phyloP scores from a whole-genome alignment of 441 rosid genomes.

The Cnidoscolus chayamansa region DNA sequence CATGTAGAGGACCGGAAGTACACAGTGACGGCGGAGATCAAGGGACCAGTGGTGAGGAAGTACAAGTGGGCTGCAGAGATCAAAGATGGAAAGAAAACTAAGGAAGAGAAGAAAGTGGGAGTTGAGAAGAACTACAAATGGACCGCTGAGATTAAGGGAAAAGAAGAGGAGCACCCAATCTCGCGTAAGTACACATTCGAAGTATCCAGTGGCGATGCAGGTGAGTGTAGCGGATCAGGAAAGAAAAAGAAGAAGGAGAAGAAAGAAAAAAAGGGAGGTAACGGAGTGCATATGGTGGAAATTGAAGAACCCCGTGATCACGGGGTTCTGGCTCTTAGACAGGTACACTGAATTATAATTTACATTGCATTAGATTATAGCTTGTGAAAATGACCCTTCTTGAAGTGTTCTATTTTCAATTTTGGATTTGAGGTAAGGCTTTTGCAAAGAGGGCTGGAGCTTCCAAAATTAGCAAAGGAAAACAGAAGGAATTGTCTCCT shows the following conservation, averaged over 20 bases:
- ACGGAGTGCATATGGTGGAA: conserved; percentile 52
- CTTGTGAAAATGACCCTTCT: conserved; percentile 1
- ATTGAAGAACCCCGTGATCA: conserved; percentile 58
- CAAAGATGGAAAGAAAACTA: conserved; percentile 41
- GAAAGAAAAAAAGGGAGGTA: conserved; percentile 35
- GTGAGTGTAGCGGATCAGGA: conserved; percentile 36
- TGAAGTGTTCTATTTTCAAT: not conserved
- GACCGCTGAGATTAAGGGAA: conserved; percentile 70
- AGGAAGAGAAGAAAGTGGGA: conserved; percentile 33
- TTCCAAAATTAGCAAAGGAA: conserved; percentile 53
- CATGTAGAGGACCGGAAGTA: conserved; percentile 58
- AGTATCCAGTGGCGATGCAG: conserved; percentile 45
- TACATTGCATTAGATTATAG: not conserved
- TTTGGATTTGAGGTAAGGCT: conserved; percentile 49
- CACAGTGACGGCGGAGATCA: conserved; percentile 68
- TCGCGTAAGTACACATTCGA: conserved; percentile 52
- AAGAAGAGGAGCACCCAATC: conserved; percentile 46
- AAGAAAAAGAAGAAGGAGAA: conserved; percentile 41
- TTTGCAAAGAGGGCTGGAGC: conserved; percentile 64
- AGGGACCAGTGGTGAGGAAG: conserved; percentile 60
- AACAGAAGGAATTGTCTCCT: conserved; percentile 65
- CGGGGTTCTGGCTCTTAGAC: conserved; percentile 48
- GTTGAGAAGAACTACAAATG: conserved; percentile 56
- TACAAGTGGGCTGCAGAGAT: conserved; percentile 67
- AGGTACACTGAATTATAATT: conserved; percentile 37